phyloP scores from a whole-genome alignment of 352 stramenopile species.

The Phytopythium cucurbitacearum region DNA sequence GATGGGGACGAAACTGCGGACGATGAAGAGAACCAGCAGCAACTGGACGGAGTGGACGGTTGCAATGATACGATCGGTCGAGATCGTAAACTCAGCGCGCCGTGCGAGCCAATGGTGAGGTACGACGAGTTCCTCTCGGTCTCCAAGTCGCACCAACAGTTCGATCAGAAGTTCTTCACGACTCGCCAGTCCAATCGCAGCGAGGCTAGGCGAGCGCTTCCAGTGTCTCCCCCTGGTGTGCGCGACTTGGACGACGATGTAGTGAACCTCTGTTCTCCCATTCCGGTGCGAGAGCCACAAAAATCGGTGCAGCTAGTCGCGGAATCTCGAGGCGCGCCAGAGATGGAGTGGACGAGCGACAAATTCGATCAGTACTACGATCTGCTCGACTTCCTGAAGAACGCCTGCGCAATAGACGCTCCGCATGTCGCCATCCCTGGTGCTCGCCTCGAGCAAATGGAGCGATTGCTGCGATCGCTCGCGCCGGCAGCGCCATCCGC shows the following conservation, averaged over 20 bases:
- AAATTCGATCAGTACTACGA: constrained; percentile 40
- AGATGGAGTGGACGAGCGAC: constrained; percentile 3
- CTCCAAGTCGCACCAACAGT: constrained; percentile 11
- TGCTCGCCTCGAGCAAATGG: constrained; percentile 36
- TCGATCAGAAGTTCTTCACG: not conserved
- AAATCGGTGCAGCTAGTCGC: constrained; percentile 1
- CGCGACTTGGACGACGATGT: constrained; percentile 24
- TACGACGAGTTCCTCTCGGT: constrained; percentile 33
- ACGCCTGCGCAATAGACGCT: constrained; percentile 18
- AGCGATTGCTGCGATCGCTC: constrained; percentile 40
- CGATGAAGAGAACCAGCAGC: constrained; percentile 17
- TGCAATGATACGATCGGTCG: not conserved
- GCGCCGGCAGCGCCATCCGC: constrained; percentile 10
- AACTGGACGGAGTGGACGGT: constrained; percentile 15
- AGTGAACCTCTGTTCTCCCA: constrained; percentile 27
- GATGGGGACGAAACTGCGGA: constrained; percentile 11
- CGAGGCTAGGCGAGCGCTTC: not conserved
- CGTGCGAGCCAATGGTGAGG: constrained; percentile 25
- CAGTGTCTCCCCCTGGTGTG: constrained; percentile 1
- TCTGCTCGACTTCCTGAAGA: constrained; percentile 36
- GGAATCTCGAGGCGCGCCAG: too few relatives aligned
- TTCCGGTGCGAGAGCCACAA: constrained; percentile 10
- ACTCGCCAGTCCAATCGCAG: not conserved
- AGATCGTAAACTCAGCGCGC: constrained; percentile 12
- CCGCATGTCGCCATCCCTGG: constrained; percentile 26